Base-by-base conservation (phyloP, 441 rosid species). In the Melastoma candidum region DNA sequence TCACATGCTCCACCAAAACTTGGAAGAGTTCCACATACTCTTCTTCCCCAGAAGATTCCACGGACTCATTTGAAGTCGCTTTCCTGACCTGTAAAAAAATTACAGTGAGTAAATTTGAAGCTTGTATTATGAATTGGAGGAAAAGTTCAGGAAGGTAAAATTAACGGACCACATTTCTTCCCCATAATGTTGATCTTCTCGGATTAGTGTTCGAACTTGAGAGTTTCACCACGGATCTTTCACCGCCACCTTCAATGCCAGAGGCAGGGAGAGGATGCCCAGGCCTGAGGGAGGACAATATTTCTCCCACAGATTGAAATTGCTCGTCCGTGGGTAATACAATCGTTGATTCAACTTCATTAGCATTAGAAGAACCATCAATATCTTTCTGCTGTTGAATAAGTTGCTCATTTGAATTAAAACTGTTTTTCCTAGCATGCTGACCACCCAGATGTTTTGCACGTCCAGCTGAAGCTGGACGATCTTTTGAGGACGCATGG, bases 1-100 rank as follows among this genome's bases (percentile, higher is more conserved):
- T 32, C 41, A 32, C 41, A 32, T 32, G 7, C 7, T 32, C 8
- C 41, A 62, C 46, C 27, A 49, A 51, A 51, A 56, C 24, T 17
- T 22, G 47, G 22, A 57, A 66, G 66, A 47, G 46, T 64, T 51
- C 45, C 66, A 61, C 98, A 82, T 81, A 93, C 99, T 88, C 99
- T 79, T 93, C 97, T 78, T 88, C 96, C 29, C 98, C 95, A 45
- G 96, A 88, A 69, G 87, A 93, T 78, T 84, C 99, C 72, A 86
- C 84, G 4, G 96, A 93, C 56, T 88, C 95, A 76, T 78, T 61
- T 43, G 95, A 88, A 0, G 83, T 80, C 59, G 85, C 77, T 83
- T 88, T 93, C 63, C 95, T 80, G 48, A 72, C 82, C 98, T 93
- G 93, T 39, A 67, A 17, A 54, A 60, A 59, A 74, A 67, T 49